Evolutionary conservation across 495 filamentous ascomycete genomes (phyloP).

Genomic region (Platismatia glauca): DNA sequence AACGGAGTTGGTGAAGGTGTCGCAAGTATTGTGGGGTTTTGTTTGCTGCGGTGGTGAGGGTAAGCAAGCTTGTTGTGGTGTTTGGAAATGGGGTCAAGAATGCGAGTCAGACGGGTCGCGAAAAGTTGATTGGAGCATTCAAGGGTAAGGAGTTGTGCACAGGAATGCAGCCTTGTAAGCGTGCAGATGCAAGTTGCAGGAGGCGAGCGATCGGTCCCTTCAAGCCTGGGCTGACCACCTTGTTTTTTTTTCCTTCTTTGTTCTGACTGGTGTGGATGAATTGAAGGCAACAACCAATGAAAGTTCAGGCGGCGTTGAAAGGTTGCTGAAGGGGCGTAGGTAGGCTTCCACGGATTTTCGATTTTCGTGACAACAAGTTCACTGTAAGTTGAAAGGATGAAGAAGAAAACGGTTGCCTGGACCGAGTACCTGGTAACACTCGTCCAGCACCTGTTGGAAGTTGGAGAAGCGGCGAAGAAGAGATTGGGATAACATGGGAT

Average conservation of each 20-base stretch:
- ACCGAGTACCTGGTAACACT: too few relatives aligned
- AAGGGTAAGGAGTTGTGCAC: constrained; percentile 19
- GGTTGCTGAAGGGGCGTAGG: not conserved
- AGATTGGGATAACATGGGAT: too few relatives aligned
- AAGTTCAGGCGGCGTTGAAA: not conserved
- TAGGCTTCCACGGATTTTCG: too few relatives aligned
- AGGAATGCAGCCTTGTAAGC: constrained; percentile 22
- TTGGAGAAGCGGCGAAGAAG: too few relatives aligned
- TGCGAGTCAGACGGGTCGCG: constrained; percentile 21
- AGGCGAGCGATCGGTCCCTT: constrained; percentile 1
- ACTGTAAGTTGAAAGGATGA: not conserved
- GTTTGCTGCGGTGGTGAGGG: constrained; percentile 15
- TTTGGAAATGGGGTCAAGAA: constrained; percentile 17
- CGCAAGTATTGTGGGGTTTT: not conserved
- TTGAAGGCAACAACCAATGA: constrained; percentile 20
- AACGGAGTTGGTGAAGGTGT: not conserved
- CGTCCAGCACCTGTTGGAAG: too few relatives aligned
- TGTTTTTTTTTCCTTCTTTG: constrained; percentile 6
- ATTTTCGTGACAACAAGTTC: too few relatives aligned
- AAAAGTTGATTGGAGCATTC: constrained; percentile 18
- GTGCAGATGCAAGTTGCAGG: constrained; percentile 11
- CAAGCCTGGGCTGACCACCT: not conserved
- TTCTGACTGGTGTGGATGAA: constrained; percentile 20
- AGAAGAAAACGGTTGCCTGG: not conserved
- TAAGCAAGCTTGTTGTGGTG: constrained; percentile 16